phyloP scores from a whole-genome alignment of 108 stramenopile species.

The Cyclotella baltica region DNA sequence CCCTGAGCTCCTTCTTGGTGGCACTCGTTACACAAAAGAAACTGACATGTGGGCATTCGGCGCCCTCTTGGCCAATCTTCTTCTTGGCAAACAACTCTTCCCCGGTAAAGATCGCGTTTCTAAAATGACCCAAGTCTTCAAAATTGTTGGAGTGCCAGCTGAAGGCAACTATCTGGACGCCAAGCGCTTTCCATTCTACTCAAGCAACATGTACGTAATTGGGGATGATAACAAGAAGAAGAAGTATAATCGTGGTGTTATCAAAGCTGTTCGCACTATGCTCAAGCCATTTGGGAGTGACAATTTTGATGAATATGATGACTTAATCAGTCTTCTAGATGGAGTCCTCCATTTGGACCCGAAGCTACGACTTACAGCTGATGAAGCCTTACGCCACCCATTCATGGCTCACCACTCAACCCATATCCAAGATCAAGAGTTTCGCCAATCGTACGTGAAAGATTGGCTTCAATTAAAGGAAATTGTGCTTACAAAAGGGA shows the following conservation, averaged over 20 bases:
- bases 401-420: slow-evolving; percentile 54
- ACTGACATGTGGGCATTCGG: slow-evolving; percentile 90
- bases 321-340: slow-evolving; percentile 75
- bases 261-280: slow-evolving; percentile 74
- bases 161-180: slow-evolving; percentile 65
- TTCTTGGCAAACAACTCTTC: slow-evolving; percentile 82
- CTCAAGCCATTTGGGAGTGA: slow-evolving; percentile 46
- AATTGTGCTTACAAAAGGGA: slow-evolving; percentile 41
- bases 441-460: slow-evolving; percentile 69
- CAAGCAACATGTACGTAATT: slow-evolving; percentile 47
- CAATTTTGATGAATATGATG: slow-evolving; percentile 53
- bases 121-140: slow-evolving; percentile 69
- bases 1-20: slow-evolving; percentile 83
- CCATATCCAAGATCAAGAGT: slow-evolving; percentile 51
- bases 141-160: slow-evolving; percentile 78
- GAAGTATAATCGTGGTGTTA: slow-evolving; percentile 80
- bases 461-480: slow-evolving; percentile 83
- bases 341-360: slow-evolving; percentile 85
- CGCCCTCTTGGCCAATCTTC: slow-evolving; percentile 75
- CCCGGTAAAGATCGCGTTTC: slow-evolving; percentile 74
- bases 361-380: slow-evolving; percentile 72
- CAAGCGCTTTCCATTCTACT: slow-evolving; percentile 75
- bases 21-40: slow-evolving; percentile 75
- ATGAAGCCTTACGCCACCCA: slow-evolving; percentile 73
- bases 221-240: slow-evolving; percentile 65